These are phyloP conservation scores for Trifolium subterraneum DNA, from an alignment of 306 rosid genomes.

Conservation along the genomic window DNA sequence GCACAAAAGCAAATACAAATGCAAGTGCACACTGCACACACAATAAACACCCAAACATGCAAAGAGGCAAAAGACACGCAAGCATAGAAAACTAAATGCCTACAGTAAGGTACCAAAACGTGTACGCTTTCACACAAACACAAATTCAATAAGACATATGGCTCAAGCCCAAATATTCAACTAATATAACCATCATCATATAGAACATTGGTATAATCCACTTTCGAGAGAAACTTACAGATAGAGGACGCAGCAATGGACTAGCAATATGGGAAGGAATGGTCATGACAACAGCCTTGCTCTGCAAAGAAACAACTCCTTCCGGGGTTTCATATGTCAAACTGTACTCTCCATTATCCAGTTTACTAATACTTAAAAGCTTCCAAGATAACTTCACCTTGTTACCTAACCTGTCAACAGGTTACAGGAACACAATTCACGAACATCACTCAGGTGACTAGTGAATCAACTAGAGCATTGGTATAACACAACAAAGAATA, in stretches of 20 bases:
- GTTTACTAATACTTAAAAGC: constrained; percentile 76
- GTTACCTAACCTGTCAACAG: constrained; percentile 74
- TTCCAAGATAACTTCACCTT: constrained; percentile 90
- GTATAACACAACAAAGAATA: constrained; percentile 37
- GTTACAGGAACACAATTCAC: constrained; percentile 37
- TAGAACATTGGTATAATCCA: constrained; percentile 28
- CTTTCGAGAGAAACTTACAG: constrained; percentile 63
- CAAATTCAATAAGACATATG: constrained; percentile 33
- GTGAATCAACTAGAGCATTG: constrained; percentile 33
- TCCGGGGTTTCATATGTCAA: constrained; percentile 89
- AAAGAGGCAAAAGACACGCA: constrained; percentile 24
- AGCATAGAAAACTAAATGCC: constrained; percentile 34
- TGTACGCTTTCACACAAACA: constrained; percentile 6
- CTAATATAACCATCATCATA: constrained; percentile 32
- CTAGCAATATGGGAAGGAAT: constrained; percentile 88
- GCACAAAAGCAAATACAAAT: constrained; percentile 27
- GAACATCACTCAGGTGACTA: constrained; percentile 30
- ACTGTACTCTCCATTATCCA: constrained; percentile 71
- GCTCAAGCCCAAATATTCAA: constrained; percentile 28
- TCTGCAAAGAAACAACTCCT: constrained; percentile 74
- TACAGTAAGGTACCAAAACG: constrained; percentile 19
- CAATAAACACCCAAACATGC: constrained; percentile 10
- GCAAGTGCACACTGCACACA: not conserved
- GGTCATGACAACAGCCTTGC: constrained; percentile 85
- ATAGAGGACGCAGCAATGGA: constrained; percentile 74